A percentile compares a stretch with the other conserved stretches of the same genome.
phyloP scores from a whole-genome alignment of 2,329 filamentous ascomycete species.

The Trichoderma guizhouense region DNA sequence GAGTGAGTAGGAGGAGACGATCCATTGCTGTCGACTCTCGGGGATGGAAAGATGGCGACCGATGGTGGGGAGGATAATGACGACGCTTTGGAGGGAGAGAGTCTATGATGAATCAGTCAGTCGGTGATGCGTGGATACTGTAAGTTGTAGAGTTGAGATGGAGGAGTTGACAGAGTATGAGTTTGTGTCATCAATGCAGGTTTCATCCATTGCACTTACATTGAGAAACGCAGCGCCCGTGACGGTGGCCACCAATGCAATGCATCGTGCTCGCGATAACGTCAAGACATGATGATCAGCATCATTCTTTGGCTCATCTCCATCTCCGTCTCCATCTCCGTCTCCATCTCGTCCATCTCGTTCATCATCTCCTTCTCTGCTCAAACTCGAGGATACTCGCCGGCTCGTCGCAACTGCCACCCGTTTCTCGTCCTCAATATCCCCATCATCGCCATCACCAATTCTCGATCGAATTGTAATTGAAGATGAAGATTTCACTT shows the following conservation, averaged over 20 bases:
- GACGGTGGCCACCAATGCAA: slow-evolving; percentile 53
- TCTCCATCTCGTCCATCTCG: neutral
- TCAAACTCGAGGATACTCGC: neutral
- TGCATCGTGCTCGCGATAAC: slow-evolving; percentile 49
- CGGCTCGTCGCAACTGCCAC: neutral
- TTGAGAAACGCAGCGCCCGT: slow-evolving; percentile 57
- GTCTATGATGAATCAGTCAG: slow-evolving; percentile 37
- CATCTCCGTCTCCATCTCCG: neutral
- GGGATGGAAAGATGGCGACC: slow-evolving; percentile 55
- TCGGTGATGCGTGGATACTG: neutral
- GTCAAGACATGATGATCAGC: slow-evolving; percentile 30
- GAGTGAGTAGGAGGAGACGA: slow-evolving; percentile 63
- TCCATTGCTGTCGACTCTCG: slow-evolving; percentile 59
- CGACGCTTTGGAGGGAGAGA: slow-evolving; percentile 54
- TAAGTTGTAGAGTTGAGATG: too few species aligned
- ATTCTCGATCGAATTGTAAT: neutral
- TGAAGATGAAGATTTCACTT: neutral
- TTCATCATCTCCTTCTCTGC: neutral
- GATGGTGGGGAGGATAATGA: slow-evolving; percentile 62
- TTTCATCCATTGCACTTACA: slow-evolving; percentile 30
- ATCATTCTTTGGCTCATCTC: slow-evolving; percentile 2
- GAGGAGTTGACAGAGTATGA: neutral
- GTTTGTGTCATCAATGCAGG: neutral
- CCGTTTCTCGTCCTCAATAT: neutral
- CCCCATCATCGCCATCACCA: neutral